Evolutionary conservation across 192 early-diverging fungal species (phyloP).

Genomic region (Backusella sp.): DNA sequence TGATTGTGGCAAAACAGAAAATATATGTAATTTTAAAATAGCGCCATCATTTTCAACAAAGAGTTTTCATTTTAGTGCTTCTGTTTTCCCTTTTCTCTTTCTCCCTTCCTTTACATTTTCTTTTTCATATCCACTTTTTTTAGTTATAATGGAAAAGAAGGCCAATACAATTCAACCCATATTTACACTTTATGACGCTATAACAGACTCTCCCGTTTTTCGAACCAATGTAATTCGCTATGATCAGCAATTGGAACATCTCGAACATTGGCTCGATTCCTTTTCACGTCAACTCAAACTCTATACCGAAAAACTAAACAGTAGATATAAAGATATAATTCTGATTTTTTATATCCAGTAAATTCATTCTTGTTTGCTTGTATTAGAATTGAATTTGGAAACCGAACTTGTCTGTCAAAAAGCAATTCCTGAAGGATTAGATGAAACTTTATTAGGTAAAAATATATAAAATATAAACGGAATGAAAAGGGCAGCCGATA

Average conservation of each 20-base stretch:
- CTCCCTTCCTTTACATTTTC: neutral
- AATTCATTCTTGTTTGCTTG: neutral
- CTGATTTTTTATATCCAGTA: neutral
- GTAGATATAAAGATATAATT: constrained; percentile 22
- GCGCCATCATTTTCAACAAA: constrained; percentile 1
- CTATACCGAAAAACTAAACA: constrained; percentile 41
- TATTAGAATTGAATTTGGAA: constrained; percentile 37
- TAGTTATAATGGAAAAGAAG: constrained; percentile 1
- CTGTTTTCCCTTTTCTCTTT: neutral
- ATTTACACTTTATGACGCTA: constrained; percentile 46
- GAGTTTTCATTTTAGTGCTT: neutral
- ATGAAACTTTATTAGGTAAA: constrained; percentile 40
- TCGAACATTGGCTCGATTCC: constrained; percentile 53
- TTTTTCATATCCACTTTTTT: neutral
- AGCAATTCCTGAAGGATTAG: constrained; percentile 27
- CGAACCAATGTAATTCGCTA: constrained; percentile 52
- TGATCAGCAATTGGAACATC: constrained; percentile 55
- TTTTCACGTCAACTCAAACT: constrained; percentile 38
- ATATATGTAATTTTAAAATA: neutral
- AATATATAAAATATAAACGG: neutral
- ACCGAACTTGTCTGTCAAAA: constrained; percentile 33
- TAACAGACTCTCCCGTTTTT: constrained; percentile 53
- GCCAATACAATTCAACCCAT: constrained; percentile 4
- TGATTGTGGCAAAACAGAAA: neutral
- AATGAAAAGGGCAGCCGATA: constrained; percentile 4